Evolutionary conservation across 2,329 filamentous ascomycete genomes (phyloP), one percentile per base, ranked within the genome.

Genomic region (Blastomyces gilchristii): DNA sequence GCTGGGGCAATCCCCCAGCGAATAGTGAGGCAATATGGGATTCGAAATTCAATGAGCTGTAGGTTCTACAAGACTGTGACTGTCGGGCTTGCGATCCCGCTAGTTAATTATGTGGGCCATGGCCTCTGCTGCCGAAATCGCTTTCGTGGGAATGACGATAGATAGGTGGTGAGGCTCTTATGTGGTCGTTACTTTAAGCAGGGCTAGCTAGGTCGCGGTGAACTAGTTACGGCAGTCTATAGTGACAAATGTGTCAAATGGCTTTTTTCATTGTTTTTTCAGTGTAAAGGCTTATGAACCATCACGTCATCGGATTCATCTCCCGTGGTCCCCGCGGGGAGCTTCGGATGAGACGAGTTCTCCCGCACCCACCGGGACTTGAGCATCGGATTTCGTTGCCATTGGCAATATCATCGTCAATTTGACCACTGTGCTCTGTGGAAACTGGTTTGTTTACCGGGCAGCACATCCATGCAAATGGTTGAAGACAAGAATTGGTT

Each of bases 1-100:
- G 9, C 52, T 31, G 50, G 50, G 25, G 31, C 25, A 53, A 16
- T 9, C 8, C 50, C 31, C 52, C 18, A 31, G 8, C 34, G 52
- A 56, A 56, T 56, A 56, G 34, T 56, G 52, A 56, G 52, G 52
- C 52, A n/a, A 39, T 56, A 56, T 56, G 52, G 52, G 31, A 56
- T 34, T n/a, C 31, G 28, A 39, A 54, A 56, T 56, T 56, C 34
- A 39, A 39, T 22, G 9, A 56, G n/a, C 52, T 39, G 31, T 39
- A 18, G 52, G 18, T 37, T 56, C 12, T 52, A 52, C 31, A 56
- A n/a, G 3, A 39, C 52, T 16, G 12, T 39, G 16, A 34, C 31
- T 56, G 34, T 56, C 52, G 52, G 52, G 25, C 49, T 52, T 52
- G 49, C 49, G 49, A 31, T 52, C 18, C 52, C 16, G 31, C 28